Evolutionary conservation across 2,329 filamentous ascomycete species (phyloP).

Genomic region (Cryphonectria nitschkei): DNA sequence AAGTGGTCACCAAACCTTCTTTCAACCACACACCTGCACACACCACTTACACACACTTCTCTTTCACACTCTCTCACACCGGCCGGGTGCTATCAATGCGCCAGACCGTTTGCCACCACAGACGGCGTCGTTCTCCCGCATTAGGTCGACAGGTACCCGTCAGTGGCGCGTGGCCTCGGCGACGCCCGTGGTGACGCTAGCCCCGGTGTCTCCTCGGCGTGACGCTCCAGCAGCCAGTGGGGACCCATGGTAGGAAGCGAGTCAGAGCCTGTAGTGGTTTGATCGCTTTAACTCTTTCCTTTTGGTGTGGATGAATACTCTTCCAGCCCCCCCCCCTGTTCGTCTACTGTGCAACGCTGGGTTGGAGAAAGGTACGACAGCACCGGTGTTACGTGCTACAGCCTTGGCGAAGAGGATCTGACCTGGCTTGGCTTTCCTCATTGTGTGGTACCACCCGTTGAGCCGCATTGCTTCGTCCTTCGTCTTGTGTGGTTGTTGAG

Average conservation of each 20-base stretch:
- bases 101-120: background rate
- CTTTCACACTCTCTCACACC: background rate
- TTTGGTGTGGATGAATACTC: conserved; percentile 13
- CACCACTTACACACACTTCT: background rate
- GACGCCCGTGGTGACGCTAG: conserved; percentile 18
- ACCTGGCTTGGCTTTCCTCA: background rate
- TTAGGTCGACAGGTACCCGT: conserved; percentile 26
- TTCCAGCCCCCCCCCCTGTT: conserved; percentile 5
- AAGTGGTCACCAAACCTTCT: background rate
- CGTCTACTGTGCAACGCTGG: background rate
- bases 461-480: background rate
- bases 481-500: background rate
- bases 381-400: background rate
- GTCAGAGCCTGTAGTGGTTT: conserved; percentile 21
- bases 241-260: conserved; percentile 17
- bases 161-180: conserved; percentile 12
- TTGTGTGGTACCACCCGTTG: background rate
- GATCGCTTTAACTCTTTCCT: background rate
- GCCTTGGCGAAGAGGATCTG: conserved; percentile 3
- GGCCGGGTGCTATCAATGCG: background rate
- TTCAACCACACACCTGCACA: background rate
- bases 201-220: conserved; percentile 27
- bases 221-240: conserved; percentile 20
- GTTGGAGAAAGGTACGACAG: background rate
- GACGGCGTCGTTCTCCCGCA: background rate